A percentile compares a stretch with the other conserved stretches of the same genome.
phyloP scores from a whole-genome alignment of 2,329 filamentous ascomycete species.

The Sporothrix euskadiensis region DNA sequence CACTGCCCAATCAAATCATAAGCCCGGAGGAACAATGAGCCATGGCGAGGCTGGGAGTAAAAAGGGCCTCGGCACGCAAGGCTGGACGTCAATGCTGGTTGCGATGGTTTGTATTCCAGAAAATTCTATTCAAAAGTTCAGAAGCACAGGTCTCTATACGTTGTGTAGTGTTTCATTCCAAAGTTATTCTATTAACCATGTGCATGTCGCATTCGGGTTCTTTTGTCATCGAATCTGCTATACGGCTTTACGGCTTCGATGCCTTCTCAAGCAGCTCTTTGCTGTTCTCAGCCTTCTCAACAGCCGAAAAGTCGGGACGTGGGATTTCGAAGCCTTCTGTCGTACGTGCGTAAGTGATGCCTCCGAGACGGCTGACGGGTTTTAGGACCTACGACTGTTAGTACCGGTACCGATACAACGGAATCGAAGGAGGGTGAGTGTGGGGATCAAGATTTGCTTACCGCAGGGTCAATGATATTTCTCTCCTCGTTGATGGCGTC shows the following conservation, averaged over 20 bases:
- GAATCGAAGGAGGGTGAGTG: neutral
- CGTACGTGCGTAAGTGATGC: slow-evolving; percentile 77
- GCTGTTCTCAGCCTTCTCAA: slow-evolving; percentile 45
- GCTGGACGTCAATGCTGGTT: neutral
- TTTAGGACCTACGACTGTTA: slow-evolving; percentile 58
- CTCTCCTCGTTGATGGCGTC: slow-evolving; percentile 80
- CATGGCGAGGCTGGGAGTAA: neutral
- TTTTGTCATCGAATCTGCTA: neutral
- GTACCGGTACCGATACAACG: neutral
- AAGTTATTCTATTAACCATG: neutral
- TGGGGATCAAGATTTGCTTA: slow-evolving; percentile 42
- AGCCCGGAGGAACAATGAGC: neutral
- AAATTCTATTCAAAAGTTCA: neutral
- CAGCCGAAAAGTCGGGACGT: slow-evolving; percentile 55
- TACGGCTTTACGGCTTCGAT: slow-evolving; percentile 6
- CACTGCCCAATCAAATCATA: neutral
- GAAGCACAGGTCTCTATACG: neutral
- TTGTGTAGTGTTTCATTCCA: neutral
- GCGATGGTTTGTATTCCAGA: neutral
- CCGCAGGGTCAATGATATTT: slow-evolving; percentile 70
- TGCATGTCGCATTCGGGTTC: no score
- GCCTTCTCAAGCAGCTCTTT: slow-evolving; percentile 31
- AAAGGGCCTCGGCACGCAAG: neutral
- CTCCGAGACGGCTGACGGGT: slow-evolving; percentile 77
- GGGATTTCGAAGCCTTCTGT: slow-evolving; percentile 72